Evolutionary conservation across 2,329 filamentous ascomycete genomes (phyloP), one percentile per base, ranked within the genome.

Genomic region (Exophiala dermatitidis): DNA sequence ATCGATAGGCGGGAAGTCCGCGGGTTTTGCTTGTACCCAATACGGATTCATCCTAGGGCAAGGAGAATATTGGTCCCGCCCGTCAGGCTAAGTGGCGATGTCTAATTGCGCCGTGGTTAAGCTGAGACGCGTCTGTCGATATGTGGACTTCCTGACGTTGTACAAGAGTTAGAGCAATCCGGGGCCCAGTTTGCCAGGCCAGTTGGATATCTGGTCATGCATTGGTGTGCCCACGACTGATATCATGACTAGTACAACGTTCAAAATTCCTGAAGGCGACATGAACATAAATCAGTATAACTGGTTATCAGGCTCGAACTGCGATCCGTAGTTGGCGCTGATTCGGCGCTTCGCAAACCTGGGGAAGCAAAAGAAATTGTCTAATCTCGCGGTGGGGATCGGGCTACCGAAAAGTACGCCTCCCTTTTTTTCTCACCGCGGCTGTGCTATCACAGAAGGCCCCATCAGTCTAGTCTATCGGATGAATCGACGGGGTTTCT

Each of bases 71-170:
- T 57, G 57, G 57, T 52, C 57, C 57, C 57, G 57, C 57, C 51
- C 50, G 52, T 48, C 50, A 54, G 48, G 44, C 57, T 54, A 57
- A 41, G 28, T 34, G n/a, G 51, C 28, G 19, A 53, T 50, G 53
- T 56, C 54, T 59, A 53, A 59, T 59, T 54, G 57, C 54, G 57
- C 51, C 53, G 46, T 59, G 57, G 57, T 54, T 43, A 44, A 54
- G 45, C 47, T 53, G 50, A 44, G 47, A 53, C 54, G 49, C 54
- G 46, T 51, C 52, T 47, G 45, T 53, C 46, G 52, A 59, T 51
- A 59, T 57, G 41, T 44, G 30, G 34, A 4, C 42, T 44, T 40
- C 40, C 8, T 34, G 33, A 49, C 36, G 33, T 42, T 42, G 12
- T 30, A 42, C 2, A 41, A 41, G 6, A 41, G 38, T 26, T 26